Conservation (phyloP, 768 basidiomycete genomes). For the Amanita rubescens region DNA sequence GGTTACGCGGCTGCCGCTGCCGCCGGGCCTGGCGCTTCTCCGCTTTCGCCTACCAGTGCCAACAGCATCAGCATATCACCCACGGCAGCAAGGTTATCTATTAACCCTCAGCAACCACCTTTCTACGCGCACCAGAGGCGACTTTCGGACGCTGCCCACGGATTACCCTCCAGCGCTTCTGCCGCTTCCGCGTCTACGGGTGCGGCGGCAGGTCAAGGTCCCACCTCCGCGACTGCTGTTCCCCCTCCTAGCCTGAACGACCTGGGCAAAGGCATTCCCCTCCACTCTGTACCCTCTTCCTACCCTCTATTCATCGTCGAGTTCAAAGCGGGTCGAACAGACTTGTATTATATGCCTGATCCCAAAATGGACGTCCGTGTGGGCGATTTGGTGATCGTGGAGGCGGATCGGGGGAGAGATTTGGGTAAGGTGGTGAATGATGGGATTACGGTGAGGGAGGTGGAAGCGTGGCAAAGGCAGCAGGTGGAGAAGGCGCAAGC, state of each 20-base stretch:
- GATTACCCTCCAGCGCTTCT: slow-evolving; percentile 10
- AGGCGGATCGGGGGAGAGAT: slow-evolving; percentile 92
- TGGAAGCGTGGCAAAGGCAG: slow-evolving; percentile 84
- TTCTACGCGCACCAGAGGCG: slow-evolving; percentile 37
- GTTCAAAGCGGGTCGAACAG: slow-evolving; percentile 95
- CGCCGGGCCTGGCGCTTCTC: not conserved
- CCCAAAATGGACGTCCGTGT: slow-evolving; percentile 53
- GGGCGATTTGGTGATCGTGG: slow-evolving; percentile 93
- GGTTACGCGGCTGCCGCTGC: slow-evolving; percentile 21
- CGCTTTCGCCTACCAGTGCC: slow-evolving; percentile 5
- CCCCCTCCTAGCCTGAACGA: slow-evolving; percentile 32
- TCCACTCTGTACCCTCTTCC: slow-evolving; percentile 72
- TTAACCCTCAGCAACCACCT: slow-evolving; percentile 40
- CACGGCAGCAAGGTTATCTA: slow-evolving; percentile 23
- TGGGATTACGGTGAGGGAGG: slow-evolving; percentile 82
- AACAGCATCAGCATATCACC: slow-evolving; percentile 37
- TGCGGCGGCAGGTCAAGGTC: not conserved
- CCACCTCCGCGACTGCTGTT: not conserved
- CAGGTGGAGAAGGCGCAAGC: slow-evolving; percentile 40
- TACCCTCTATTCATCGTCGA: slow-evolving; percentile 95
- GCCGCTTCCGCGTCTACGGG: slow-evolving; percentile 11
- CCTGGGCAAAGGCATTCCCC: slow-evolving; percentile 84
- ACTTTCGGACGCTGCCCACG: slow-evolving; percentile 30
- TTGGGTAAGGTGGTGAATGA: slow-evolving; percentile 90
- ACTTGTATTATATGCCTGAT: slow-evolving; percentile 87